These are phyloP conservation scores for Candida anglica DNA, from an alignment of 805 yeast species.

Conservation along the genomic window DNA sequence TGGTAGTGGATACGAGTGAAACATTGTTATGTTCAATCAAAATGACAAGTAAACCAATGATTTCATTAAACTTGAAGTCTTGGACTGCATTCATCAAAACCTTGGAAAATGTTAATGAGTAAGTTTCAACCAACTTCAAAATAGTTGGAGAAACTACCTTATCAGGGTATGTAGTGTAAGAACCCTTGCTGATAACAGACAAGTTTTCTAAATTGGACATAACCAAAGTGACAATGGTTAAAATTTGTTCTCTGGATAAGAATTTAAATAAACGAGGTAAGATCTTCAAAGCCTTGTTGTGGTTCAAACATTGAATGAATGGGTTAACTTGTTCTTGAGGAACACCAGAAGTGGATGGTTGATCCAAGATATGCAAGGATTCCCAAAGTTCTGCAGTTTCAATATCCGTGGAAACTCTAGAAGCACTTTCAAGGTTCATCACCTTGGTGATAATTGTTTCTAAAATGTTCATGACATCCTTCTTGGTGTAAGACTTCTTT, in stretches of 20 bases:
- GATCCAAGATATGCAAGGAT: conserved; percentile 68
- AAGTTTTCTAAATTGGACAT: conserved; percentile 78
- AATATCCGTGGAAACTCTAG: conserved; percentile 30
- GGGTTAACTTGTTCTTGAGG: conserved; percentile 55
- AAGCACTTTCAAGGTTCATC: conserved; percentile 69
- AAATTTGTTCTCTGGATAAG: conserved; percentile 68
- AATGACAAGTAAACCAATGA: conserved; percentile 69
- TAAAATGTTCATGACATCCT: conserved; percentile 56
- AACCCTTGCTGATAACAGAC: conserved; percentile 73
- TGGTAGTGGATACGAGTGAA: conserved; percentile 62
- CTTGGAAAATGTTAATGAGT: conserved; percentile 78
- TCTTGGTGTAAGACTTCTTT: conserved; percentile 30
- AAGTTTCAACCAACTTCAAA: conserved; percentile 63
- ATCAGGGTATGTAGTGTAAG: conserved; percentile 59
- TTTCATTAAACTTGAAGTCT: conserved; percentile 75
- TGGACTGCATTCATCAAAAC: conserved; percentile 79
- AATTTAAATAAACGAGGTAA: conserved; percentile 87
- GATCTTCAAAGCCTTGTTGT: conserved; percentile 83
- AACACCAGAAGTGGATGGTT: conserved; percentile 48
- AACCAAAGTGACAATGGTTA: conserved; percentile 71
- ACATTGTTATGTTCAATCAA: conserved; percentile 69
- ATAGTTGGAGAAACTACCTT: conserved; percentile 52
- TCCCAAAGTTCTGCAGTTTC: conserved; percentile 62
- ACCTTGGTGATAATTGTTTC: conserved; percentile 78
- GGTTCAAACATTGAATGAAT: conserved; percentile 76